A percentile compares a stretch with the other conserved stretches of the same genome.
phyloP scores from a whole-genome alignment of 345 rosid genomes.

The Salix exigua region DNA sequence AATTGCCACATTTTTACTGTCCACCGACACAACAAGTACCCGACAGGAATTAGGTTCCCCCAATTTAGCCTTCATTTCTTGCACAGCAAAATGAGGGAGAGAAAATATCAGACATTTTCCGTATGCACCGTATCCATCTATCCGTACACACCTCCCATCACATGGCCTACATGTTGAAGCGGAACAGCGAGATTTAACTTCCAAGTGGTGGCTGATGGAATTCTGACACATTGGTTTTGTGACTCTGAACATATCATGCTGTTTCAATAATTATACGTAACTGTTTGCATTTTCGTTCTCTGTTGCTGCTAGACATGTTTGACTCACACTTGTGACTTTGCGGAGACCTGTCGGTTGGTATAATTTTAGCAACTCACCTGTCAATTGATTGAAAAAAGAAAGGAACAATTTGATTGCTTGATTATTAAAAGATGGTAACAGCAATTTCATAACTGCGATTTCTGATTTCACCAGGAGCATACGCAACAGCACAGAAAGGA shows the following conservation, averaged over 20 bases:
- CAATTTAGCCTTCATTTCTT: constrained; percentile 19
- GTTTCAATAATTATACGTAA: neutral
- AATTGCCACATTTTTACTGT: constrained; percentile 11
- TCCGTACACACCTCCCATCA: constrained; percentile 15
- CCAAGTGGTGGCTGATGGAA: neutral
- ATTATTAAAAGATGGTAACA: neutral
- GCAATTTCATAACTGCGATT: neutral
- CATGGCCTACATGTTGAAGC: constrained; percentile 28
- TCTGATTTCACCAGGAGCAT: constrained; percentile 44
- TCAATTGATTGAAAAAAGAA: neutral
- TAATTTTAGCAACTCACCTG: neutral
- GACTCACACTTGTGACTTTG: neutral
- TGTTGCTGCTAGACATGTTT: neutral
- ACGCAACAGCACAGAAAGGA: constrained; percentile 60
- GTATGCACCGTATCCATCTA: constrained; percentile 30
- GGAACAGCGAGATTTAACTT: neutral
- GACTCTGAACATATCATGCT: neutral
- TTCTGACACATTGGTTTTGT: neutral
- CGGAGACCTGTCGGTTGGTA: too few species aligned
- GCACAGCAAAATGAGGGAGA: constrained; percentile 1
- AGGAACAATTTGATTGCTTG: neutral
- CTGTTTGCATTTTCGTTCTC: neutral
- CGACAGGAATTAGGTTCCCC: constrained; percentile 1
- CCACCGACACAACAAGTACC: constrained; percentile 32
- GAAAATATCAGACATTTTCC: constrained; percentile 11